These are phyloP conservation scores for Volutella citrinella DNA, from an alignment of 2,329 filamentous ascomycete species.

Conservation along the genomic window DNA sequence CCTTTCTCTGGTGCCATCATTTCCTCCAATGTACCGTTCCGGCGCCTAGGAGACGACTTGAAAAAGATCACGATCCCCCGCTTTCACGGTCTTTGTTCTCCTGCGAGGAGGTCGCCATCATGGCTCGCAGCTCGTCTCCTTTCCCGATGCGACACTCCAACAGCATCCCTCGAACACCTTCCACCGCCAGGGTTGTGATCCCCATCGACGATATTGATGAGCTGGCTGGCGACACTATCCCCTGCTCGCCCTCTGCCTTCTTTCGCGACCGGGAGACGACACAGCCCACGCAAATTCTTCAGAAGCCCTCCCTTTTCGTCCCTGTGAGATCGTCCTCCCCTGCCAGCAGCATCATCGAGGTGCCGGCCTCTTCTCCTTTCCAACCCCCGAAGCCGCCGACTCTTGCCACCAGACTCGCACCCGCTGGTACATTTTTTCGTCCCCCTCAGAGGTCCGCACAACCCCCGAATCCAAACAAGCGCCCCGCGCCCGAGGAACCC, in stretches of 20 bases:
- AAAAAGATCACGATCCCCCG: too few relatives aligned
- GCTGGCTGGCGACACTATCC: constrained; percentile 43
- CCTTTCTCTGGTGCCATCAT: too few relatives aligned
- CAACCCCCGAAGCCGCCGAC: constrained; percentile 35
- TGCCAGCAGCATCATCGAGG: constrained; percentile 60
- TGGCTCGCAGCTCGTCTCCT: constrained; percentile 30
- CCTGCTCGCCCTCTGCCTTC: constrained; percentile 39
- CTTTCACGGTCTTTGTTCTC: constrained; percentile 7
- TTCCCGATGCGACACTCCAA: constrained; percentile 29
- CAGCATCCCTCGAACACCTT: constrained; percentile 25
- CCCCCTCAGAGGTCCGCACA: constrained; percentile 38
- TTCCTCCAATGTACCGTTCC: too few relatives aligned
- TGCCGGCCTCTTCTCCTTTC: constrained; percentile 83
- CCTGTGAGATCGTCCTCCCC: constrained; percentile 42
- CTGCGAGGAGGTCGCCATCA: too few relatives aligned
- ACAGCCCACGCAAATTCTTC: constrained; percentile 47
- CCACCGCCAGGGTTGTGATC: constrained; percentile 20
- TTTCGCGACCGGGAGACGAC: constrained; percentile 32
- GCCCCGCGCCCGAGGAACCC: constrained; percentile 36
- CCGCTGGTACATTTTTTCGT: constrained; percentile 70
- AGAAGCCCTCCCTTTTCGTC: constrained; percentile 33
- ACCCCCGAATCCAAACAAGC: constrained; percentile 29
- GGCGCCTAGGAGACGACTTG: too few relatives aligned
- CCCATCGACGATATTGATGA: constrained; percentile 43
- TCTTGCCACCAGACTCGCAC: constrained; percentile 64